A percentile compares a stretch with the other conserved stretches of the same genome.
These are phyloP conservation scores for Sambucus nigra DNA, from an alignment of 129 eudicot genomes.

Conservation along the genomic window DNA sequence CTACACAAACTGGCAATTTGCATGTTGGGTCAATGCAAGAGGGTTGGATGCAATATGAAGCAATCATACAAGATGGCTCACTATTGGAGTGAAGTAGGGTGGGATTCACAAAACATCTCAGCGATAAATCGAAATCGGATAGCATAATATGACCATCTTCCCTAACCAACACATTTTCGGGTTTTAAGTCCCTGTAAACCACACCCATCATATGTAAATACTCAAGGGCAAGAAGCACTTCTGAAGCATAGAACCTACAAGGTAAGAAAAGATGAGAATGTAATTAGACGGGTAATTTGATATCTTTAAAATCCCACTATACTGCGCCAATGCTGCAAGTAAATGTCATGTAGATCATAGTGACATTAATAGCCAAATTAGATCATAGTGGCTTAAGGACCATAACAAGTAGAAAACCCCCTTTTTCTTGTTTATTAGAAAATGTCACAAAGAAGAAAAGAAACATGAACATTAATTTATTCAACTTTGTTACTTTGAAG, in stretches of 20 bases:
- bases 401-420: too few species aligned
- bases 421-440: too few species aligned
- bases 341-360: too few species aligned
- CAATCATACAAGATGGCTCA: constrained; percentile 48
- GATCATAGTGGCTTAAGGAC: too few species aligned
- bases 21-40: constrained; percentile 79
- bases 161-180: constrained; percentile 80
- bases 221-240: constrained; percentile 89
- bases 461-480: too few species aligned
- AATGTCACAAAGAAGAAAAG: too few species aligned
- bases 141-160: constrained; percentile 97
- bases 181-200: constrained; percentile 83
- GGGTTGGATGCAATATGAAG: constrained; percentile 73
- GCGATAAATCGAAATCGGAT: constrained; percentile 79
- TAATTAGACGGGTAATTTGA: neutral
- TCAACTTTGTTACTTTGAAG: too few species aligned
- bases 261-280: neutral
- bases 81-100: constrained; percentile 46
- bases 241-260: constrained; percentile 80
- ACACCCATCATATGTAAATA: constrained; percentile 99
- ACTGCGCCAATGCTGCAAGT: too few species aligned
- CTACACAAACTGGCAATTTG: constrained; percentile 59
- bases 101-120: constrained; percentile 68
- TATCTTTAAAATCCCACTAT: neutral
- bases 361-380: too few species aligned